phyloP scores from a whole-genome alignment of 371 early-diverging fungal species.

The Rhizopus microsporus region DNA sequence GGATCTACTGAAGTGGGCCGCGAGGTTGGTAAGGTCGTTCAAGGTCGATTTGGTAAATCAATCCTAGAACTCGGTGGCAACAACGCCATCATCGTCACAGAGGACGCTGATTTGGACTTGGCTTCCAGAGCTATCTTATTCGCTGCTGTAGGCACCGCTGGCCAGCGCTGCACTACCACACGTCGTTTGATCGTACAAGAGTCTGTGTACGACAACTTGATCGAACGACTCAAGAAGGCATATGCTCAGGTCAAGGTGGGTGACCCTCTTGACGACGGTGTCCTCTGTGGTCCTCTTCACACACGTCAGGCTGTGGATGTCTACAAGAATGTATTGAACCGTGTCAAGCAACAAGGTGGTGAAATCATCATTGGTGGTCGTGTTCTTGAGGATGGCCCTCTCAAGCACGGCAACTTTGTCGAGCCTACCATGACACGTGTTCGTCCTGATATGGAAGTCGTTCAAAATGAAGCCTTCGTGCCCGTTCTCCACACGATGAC shows the following conservation, averaged over 20 bases:
- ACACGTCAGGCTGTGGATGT: conserved; percentile 80
- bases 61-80: conserved; percentile 95
- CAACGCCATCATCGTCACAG: conserved; percentile 92
- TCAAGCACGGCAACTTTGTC: conserved; percentile 87
- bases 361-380: conserved; percentile 86
- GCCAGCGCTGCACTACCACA: conserved; percentile 96
- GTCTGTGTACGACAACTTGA: conserved; percentile 84
- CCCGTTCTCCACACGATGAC: conserved; percentile 92
- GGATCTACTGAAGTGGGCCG: conserved; percentile 85
- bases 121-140: conserved; percentile 90
- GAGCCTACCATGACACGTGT: conserved; percentile 92
- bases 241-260: conserved; percentile 91
- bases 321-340: conserved; percentile 73
- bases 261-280: conserved; percentile 81
- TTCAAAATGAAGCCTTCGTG: conserved; percentile 94
- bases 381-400: conserved; percentile 53
- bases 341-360: conserved; percentile 85
- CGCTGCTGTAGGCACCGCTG: conserved; percentile 97
- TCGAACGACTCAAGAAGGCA: conserved; percentile 78
- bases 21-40: conserved; percentile 77
- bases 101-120: conserved; percentile 93
- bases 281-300: conserved; percentile 95
- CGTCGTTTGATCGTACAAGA: conserved; percentile 93
- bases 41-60: conserved; percentile 86
- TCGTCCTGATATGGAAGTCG: conserved; percentile 72